A percentile compares a stretch with the other conserved stretches of the same genome.
Conservation (phyloP, 176 grass and related monocot genomes). For the Microstegium vimineum region DNA sequence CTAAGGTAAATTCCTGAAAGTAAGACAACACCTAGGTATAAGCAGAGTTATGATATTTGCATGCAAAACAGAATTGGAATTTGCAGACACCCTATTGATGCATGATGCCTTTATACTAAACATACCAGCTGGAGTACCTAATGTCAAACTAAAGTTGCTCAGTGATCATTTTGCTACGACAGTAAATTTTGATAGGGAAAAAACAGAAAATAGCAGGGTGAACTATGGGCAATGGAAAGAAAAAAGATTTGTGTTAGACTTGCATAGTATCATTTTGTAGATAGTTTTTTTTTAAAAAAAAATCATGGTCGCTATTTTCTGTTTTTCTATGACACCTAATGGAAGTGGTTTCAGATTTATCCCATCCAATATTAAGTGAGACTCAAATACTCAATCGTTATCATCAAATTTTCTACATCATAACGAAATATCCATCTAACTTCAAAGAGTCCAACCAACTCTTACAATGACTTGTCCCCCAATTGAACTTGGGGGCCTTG, state of each 20-base stretch:
- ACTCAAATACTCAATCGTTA: too few species aligned
- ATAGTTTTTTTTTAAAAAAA: neutral
- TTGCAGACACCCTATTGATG: neutral
- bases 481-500: too few species aligned
- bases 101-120: neutral
- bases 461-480: neutral
- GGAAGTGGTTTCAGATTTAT: neutral
- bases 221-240: neutral
- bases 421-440: neutral
- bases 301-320: neutral
- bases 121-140: neutral
- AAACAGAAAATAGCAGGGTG: neutral
- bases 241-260: neutral
- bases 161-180: neutral
- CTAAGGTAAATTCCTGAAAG: slow-evolving; percentile 74
- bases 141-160: slow-evolving; percentile 8
- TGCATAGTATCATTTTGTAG: neutral
- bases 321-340: neutral
- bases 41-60: slow-evolving; percentile 13
- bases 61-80: slow-evolving; percentile 1
- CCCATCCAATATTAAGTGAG: neutral
- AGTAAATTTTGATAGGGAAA: neutral
- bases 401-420: neutral
- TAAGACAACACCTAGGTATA: slow-evolving; percentile 26
- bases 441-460: neutral